Percentiles rank a stretch among this genome's conserved stretches.
phyloP scores from a whole-genome alignment of 1,139 yeast species.

The Debaryomycetaceae sp. region DNA sequence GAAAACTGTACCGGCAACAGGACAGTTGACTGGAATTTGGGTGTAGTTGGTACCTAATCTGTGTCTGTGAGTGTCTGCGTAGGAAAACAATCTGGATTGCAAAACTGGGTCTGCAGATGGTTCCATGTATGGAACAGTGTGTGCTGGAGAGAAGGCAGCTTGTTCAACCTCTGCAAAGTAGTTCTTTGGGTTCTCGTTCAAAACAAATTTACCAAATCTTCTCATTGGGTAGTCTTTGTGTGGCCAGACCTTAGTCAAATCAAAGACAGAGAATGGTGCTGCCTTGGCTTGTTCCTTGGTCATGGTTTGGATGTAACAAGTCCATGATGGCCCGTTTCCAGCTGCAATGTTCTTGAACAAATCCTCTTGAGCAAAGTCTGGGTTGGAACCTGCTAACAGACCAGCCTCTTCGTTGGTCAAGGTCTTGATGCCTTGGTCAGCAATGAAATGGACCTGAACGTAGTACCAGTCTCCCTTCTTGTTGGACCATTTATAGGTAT shows the following conservation, averaged over 20 bases:
- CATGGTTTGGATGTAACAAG: conserved; percentile 65
- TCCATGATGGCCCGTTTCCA: conserved; percentile 63
- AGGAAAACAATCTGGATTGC: conserved; percentile 81
- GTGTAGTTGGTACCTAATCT: conserved; percentile 66
- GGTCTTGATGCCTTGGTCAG: conserved; percentile 60
- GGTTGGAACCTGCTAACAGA: conserved; percentile 55
- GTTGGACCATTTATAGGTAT: conserved; percentile 67
- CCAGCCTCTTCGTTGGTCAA: conserved; percentile 59
- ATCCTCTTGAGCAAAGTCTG: conserved; percentile 64
- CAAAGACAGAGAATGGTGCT: conserved; percentile 63
- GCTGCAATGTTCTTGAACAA: conserved; percentile 58
- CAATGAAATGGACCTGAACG: conserved; percentile 60
- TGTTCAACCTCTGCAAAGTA: conserved; percentile 82
- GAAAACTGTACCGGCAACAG: conserved; percentile 42
- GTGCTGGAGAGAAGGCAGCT: conserved; percentile 80
- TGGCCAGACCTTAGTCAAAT: conserved; percentile 79
- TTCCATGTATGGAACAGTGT: conserved; percentile 81
- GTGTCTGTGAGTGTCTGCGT: conserved; percentile 76
- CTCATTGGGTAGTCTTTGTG: conserved; percentile 73
- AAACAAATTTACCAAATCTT: conserved; percentile 64
- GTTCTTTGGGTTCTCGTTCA: conserved; percentile 72
- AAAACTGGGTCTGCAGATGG: conserved; percentile 85
- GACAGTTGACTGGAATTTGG: conserved; percentile 75
- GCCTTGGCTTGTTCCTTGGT: conserved; percentile 60
- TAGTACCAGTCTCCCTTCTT: conserved; percentile 63